These are phyloP conservation scores for Rhizophagus clarus DNA, from an alignment of 192 early-diverging fungal genomes.

Conservation along the genomic window DNA sequence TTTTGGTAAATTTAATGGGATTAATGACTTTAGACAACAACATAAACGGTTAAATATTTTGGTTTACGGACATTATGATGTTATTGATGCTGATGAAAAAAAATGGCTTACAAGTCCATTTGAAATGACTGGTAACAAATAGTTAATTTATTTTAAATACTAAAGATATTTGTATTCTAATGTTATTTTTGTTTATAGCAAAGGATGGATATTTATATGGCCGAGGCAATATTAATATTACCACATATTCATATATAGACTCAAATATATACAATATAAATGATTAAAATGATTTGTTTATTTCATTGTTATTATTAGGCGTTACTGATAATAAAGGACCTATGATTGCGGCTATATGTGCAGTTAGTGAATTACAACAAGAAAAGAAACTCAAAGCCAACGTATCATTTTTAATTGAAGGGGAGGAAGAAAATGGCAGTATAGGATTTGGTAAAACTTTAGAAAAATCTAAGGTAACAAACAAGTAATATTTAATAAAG, in stretches of 20 bases:
- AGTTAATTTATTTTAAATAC: neutral
- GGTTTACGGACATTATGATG: constrained; percentile 83
- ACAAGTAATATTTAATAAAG: neutral
- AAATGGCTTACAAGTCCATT: constrained; percentile 72
- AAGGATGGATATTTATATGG: constrained; percentile 77
- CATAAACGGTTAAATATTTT: constrained; percentile 51
- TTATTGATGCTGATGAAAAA: constrained; percentile 69
- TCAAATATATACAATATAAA: neutral
- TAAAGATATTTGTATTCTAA: neutral
- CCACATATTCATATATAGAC: neutral
- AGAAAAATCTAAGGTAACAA: constrained; percentile 47
- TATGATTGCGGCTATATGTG: constrained; percentile 71
- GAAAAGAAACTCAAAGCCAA: constrained; percentile 59
- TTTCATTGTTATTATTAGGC: neutral
- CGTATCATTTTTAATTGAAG: constrained; percentile 78
- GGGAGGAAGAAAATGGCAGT: constrained; percentile 80
- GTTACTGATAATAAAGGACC: constrained; percentile 85
- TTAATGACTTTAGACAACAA: constrained; percentile 9
- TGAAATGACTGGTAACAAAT: constrained; percentile 51
- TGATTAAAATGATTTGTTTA: neutral
- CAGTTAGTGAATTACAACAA: constrained; percentile 65
- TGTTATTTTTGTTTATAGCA: constrained; percentile 32
- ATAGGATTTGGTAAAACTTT: constrained; percentile 66
- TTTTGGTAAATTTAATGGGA: constrained; percentile 61
- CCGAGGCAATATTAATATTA: constrained; percentile 46